Evolutionary conservation across 352 stramenopile genomes (phyloP).

Genomic region (Pythium phragmitis): DNA sequence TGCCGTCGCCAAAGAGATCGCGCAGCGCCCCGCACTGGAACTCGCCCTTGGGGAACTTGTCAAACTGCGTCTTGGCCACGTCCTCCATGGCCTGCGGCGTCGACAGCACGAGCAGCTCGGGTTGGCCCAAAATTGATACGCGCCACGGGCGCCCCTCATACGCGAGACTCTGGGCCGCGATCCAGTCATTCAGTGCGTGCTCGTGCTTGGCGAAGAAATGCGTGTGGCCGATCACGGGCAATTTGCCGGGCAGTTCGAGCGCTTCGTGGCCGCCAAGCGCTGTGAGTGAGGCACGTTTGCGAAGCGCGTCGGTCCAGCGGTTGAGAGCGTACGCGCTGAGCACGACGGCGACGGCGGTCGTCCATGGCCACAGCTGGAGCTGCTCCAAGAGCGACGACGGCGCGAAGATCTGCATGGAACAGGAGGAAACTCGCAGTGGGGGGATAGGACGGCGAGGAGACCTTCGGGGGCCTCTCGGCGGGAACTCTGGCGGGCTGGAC

Average conservation of each 20-base stretch:
- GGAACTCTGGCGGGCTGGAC: neutral
- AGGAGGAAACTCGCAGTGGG: neutral
- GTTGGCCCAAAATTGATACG: conserved; percentile 33
- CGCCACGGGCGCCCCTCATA: conserved; percentile 30
- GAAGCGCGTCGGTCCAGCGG: conserved; percentile 5
- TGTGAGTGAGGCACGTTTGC: conserved; percentile 7
- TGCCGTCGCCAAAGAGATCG: conserved; percentile 50
- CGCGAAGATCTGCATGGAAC: conserved; percentile 15
- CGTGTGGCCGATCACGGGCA: conserved; percentile 28
- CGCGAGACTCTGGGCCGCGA: conserved; percentile 29
- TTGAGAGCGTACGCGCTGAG: neutral
- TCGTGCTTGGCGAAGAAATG: conserved; percentile 29
- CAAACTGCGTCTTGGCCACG: conserved; percentile 54
- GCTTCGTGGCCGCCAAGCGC: conserved; percentile 21
- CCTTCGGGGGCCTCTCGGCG: neutral
- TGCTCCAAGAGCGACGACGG: conserved; percentile 15
- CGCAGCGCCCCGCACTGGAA: conserved; percentile 31
- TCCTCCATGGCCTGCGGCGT: conserved; percentile 38
- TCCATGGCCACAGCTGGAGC: conserved; percentile 24
- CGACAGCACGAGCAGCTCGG: conserved; percentile 32
- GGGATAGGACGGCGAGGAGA: neutral
- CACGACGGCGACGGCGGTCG: conserved; percentile 14
- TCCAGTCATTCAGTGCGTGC: conserved; percentile 38
- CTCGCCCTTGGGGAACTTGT: conserved; percentile 61
- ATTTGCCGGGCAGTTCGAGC: conserved; percentile 21